Evolutionary conservation across 2,329 filamentous ascomycete genomes (phyloP).

Genomic region (Mycosphaerella sp.): DNA sequence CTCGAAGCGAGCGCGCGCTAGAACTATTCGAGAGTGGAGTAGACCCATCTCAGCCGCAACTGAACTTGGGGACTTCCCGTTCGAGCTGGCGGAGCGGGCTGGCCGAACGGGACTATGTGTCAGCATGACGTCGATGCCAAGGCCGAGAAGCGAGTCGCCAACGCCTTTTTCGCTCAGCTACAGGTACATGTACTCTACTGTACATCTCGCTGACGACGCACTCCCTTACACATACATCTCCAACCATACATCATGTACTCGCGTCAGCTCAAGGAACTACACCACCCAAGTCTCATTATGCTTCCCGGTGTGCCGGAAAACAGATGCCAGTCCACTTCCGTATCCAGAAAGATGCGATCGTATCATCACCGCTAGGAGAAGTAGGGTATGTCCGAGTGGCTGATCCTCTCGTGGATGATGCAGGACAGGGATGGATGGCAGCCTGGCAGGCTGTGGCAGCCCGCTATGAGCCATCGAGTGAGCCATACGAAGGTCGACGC

Average conservation of each 20-base stretch:
- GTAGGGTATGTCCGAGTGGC: neutral
- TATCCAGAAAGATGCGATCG: neutral
- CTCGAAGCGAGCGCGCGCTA: neutral
- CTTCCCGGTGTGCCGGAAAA: neutral
- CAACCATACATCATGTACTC: neutral
- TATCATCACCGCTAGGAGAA: neutral
- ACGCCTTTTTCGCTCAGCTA: too few species aligned
- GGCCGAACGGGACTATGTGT: neutral
- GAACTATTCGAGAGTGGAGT: neutral
- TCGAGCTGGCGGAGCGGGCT: too few species aligned
- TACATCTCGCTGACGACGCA: neutral
- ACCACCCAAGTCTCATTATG: neutral
- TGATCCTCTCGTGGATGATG: neutral
- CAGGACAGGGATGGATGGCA: neutral
- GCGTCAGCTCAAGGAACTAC: neutral
- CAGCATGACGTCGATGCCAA: too few species aligned
- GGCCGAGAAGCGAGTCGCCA: too few species aligned
- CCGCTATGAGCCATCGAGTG: too few species aligned
- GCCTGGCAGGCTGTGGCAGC: too few species aligned
- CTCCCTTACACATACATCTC: neutral
- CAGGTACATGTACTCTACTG: too few species aligned
- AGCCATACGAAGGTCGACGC: neutral
- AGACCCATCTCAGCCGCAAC: too few species aligned
- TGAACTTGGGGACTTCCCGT: neutral
- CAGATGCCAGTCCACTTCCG: neutral